A percentile compares a stretch with the other conserved stretches of the same genome.
These are phyloP conservation scores for Puccinellia tenuiflora DNA, from an alignment of 176 grass and related monocot genomes.

Conservation along the genomic window DNA sequence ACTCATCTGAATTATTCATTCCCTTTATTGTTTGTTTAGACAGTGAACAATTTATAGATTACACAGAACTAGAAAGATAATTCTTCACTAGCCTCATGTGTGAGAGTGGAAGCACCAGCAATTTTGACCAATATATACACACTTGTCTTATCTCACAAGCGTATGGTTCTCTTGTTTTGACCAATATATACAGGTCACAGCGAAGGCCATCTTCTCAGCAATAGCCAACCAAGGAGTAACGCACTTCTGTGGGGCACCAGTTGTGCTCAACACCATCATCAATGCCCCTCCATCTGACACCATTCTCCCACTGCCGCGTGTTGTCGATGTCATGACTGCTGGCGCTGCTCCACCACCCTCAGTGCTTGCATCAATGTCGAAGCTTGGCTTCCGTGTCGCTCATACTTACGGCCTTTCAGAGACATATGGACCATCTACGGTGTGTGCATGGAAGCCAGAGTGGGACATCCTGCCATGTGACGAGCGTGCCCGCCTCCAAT, in stretches of 20 bases:
- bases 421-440: constrained; percentile 79
- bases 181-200: constrained; percentile 53
- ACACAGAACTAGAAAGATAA: neutral
- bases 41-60: neutral
- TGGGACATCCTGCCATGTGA: constrained; percentile 65
- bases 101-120: neutral
- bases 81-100: neutral
- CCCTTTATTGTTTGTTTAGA: neutral
- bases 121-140: too few relatives aligned
- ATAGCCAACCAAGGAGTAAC: constrained; percentile 83
- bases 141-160: neutral
- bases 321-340: constrained; percentile 77
- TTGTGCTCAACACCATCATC: constrained; percentile 80
- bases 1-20: neutral
- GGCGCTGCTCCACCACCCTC: constrained; percentile 87
- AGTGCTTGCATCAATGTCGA: constrained; percentile 65
- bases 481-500: constrained; percentile 60
- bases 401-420: constrained; percentile 92
- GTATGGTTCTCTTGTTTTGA: neutral
- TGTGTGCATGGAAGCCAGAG: constrained; percentile 92
- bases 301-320: constrained; percentile 65
- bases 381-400: constrained; percentile 77
- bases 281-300: constrained; percentile 73
- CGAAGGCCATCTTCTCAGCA: constrained; percentile 81
- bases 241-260: constrained; percentile 86